Conservation (phyloP, 371 early-diverging fungal species). For the Mucor irregularis region DNA sequence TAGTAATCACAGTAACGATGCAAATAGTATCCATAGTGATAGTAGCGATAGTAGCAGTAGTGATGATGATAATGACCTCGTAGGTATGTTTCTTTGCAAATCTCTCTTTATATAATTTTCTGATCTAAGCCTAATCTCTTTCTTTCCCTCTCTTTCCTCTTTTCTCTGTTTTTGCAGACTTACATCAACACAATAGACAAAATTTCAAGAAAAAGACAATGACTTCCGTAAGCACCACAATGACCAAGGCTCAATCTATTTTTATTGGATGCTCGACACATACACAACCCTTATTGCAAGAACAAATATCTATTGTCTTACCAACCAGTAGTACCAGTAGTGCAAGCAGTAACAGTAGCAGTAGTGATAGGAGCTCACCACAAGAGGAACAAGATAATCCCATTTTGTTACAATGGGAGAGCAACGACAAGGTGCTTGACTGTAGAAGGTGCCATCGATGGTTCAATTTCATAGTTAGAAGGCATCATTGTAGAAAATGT, state of each 20-base stretch:
- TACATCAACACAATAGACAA: no score
- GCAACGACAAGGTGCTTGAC: slow-evolving; percentile 62
- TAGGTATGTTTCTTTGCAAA: no score
- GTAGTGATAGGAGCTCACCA: background rate
- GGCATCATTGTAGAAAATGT: slow-evolving; percentile 71
- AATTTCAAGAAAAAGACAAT: background rate
- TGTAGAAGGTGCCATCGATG: slow-evolving; percentile 69
- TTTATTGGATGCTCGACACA: slow-evolving; percentile 18
- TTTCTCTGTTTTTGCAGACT: no score
- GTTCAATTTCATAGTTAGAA: slow-evolving; percentile 66
- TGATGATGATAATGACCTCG: background rate
- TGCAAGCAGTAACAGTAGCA: no score
- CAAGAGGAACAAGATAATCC: background rate
- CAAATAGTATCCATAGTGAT: background rate
- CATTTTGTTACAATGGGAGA: slow-evolving; percentile 59
- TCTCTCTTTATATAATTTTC: no score
- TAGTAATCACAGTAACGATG: background rate
- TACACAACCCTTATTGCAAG: slow-evolving; percentile 14
- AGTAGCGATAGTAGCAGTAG: background rate
- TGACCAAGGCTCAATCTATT: slow-evolving; percentile 10
- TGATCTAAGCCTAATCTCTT: no score
- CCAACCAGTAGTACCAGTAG: slow-evolving; percentile 1
- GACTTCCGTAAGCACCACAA: slow-evolving; percentile 24
- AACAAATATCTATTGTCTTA: slow-evolving; percentile 12
- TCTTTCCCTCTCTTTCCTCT: no score